Evolutionary conservation across 2,329 filamentous ascomycete species (phyloP), one percentile per base, ranked within the genome.

Genomic region (Coniochaeta sp.): DNA sequence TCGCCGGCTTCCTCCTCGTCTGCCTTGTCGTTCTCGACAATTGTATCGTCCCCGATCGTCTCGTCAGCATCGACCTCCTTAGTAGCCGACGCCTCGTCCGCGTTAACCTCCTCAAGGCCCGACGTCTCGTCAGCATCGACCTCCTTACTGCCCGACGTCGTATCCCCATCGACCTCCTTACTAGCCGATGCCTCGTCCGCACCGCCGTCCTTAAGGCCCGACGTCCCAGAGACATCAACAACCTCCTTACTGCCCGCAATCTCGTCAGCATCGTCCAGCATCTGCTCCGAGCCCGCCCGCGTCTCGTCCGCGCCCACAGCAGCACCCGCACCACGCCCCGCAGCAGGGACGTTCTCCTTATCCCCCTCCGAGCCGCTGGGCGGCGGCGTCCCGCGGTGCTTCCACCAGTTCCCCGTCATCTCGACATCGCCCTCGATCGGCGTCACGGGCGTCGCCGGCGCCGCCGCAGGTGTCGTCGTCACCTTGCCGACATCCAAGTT

Each of bases 321-420:
- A 8, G 10, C 34, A n/a, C n/a, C n/a, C n/a, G n/a, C n/a, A n/a
- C n/a, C n/a, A n/a, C n/a, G n/a, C n/a, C n/a, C n/a, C 0, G 60
- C 63, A 0, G 55, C 55, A 2, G 72, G 69, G 2, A 66, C 71
- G 61, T 83, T 82, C 68, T 81, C 79, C 68, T 81, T 83, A 55
- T 82, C 75, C 0, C 74, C 74, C 42, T 78, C 73, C n/a, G n/a
- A n/a, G n/a, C n/a, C n/a, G 42, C 69, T 73, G 8, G 64, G 63
- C 32, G 64, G 63, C 32, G 66, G 55, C 38, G 68, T 70, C 38
- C 68, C 66, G 24, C 67, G 66, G 52, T 72, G 69, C 57, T 71
- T 70, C 59, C 64, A 62, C 65, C 68, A 63, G 40, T 58, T 65
- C 59, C 57, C 62, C 12, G 6, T 30, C 57, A 70, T 61, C 19